These are phyloP conservation scores for Deinandra increscens DNA, from an alignment of 129 eudicot species.

Conservation along the genomic window DNA sequence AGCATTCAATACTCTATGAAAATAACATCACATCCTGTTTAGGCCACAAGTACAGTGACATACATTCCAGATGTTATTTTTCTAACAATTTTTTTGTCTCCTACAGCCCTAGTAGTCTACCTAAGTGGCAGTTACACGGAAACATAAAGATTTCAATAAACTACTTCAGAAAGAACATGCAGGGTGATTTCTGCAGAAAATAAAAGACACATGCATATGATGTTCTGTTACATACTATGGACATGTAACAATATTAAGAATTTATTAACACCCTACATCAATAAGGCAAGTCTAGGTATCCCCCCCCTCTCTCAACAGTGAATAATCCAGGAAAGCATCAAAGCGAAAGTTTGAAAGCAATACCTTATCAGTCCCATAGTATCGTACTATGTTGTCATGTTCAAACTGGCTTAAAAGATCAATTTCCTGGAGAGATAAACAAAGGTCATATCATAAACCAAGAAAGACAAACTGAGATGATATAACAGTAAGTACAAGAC, in stretches of 20 bases:
- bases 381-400: slow-evolving; percentile 89
- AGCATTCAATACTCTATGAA: background rate
- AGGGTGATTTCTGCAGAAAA: background rate
- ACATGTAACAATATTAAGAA: background rate
- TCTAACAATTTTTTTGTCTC: background rate
- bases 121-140: background rate
- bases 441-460: background rate
- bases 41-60: slow-evolving; percentile 2
- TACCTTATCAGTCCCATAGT: slow-evolving; percentile 85
- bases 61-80: background rate
- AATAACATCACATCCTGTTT: background rate
- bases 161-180: background rate
- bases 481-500: background rate
- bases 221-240: background rate
- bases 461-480: background rate
- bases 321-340: slow-evolving; percentile 17
- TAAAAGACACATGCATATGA: background rate
- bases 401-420: slow-evolving; percentile 81
- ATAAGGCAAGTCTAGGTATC: background rate
- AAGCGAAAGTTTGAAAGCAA: slow-evolving; percentile 11
- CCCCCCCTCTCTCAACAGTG: too few species aligned
- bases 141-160: slow-evolving; percentile 6
- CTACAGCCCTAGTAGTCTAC: slow-evolving; percentile 5
- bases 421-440: slow-evolving; percentile 63
- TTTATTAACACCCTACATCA: slow-evolving; percentile 4